Percentiles rank a stretch among this genome's conserved stretches.
These are phyloP conservation scores for Epichloe sp. DNA, from an alignment of 2,329 filamentous ascomycete genomes.

Conservation along the genomic window DNA sequence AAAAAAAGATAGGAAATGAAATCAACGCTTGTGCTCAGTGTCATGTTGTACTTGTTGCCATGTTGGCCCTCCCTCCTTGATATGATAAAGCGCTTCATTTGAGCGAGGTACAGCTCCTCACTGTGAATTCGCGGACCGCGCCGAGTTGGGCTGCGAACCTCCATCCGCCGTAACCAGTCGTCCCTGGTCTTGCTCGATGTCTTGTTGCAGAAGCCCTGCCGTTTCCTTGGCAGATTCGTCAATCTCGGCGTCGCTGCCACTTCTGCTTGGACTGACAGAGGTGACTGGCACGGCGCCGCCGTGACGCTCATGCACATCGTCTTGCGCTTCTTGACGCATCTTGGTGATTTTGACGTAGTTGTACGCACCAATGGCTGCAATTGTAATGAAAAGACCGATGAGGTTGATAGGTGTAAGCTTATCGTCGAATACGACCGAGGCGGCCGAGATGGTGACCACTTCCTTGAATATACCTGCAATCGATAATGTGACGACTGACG, in stretches of 20 bases:
- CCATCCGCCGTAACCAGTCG: constrained; percentile 27
- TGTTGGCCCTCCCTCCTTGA: background rate
- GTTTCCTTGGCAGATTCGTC: constrained; percentile 31
- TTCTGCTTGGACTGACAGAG: constrained; percentile 24
- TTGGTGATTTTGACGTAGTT: constrained; percentile 89
- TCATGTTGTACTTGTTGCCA: background rate
- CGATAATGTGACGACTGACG: constrained; percentile 86
- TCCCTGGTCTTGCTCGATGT: constrained; percentile 22
- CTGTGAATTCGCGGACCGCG: background rate
- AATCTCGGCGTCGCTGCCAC: constrained; percentile 28
- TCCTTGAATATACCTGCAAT: constrained; percentile 99
- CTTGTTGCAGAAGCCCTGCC: constrained; percentile 30
- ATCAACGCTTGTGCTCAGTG: constrained; percentile 4
- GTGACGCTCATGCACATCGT: constrained; percentile 32
- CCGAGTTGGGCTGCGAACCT: constrained; percentile 18
- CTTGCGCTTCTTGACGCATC: constrained; percentile 67
- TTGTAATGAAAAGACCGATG: constrained; percentile 74
- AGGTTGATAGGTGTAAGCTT: constrained; percentile 78
- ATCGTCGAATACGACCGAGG: constrained; percentile 80
- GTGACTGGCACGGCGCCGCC: constrained; percentile 19
- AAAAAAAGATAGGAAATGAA: constrained; percentile 8
- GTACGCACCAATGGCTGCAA: constrained; percentile 74
- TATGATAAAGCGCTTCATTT: background rate
- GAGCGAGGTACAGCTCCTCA: background rate
- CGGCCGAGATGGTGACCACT: constrained; percentile 86